Evolutionary conservation across 768 basidiomycete species (phyloP).

Genomic region (Holtermanniella nyarrowii): DNA sequence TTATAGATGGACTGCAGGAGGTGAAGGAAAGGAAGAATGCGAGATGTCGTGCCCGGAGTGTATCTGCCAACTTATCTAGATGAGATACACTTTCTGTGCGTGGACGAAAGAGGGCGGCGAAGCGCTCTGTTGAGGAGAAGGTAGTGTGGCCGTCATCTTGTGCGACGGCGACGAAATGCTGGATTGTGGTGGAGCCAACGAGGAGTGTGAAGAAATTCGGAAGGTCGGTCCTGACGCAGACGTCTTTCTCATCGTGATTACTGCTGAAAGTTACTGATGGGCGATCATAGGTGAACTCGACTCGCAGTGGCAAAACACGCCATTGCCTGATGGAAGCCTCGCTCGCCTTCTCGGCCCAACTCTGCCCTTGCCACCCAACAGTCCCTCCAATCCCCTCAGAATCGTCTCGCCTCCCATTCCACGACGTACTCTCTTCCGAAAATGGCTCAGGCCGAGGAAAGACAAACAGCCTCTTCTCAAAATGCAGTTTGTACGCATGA

Average conservation of each 20-base stretch:
- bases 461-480: slow-evolving; percentile 50
- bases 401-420: slow-evolving; percentile 25
- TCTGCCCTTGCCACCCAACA: slow-evolving; percentile 41
- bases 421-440: slow-evolving; percentile 1
- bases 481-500: slow-evolving; percentile 55
- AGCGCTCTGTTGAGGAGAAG: slow-evolving; percentile 10
- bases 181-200: slow-evolving; percentile 13
- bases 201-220: slow-evolving; percentile 27
- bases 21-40: slow-evolving; percentile 46
- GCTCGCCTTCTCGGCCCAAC: slow-evolving; percentile 36
- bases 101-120: slow-evolving; percentile 12
- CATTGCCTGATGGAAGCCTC: slow-evolving; percentile 19
- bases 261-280: slow-evolving; percentile 7
- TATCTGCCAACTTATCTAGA: background rate
- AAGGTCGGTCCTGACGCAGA: slow-evolving; percentile 24
- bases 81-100: background rate
- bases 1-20: slow-evolving; percentile 42
- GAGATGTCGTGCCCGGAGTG: slow-evolving; percentile 24
- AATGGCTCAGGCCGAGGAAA: slow-evolving; percentile 54
- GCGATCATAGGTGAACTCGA: slow-evolving; percentile 39
- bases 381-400: slow-evolving; percentile 19
- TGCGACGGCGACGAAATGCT: slow-evolving; percentile 21
- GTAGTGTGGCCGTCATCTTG: slow-evolving; percentile 18
- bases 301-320: slow-evolving; percentile 43
- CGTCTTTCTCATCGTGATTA: background rate